Conservation (phyloP, 306 rosid species). For the Sesbania bispinosa region DNA sequence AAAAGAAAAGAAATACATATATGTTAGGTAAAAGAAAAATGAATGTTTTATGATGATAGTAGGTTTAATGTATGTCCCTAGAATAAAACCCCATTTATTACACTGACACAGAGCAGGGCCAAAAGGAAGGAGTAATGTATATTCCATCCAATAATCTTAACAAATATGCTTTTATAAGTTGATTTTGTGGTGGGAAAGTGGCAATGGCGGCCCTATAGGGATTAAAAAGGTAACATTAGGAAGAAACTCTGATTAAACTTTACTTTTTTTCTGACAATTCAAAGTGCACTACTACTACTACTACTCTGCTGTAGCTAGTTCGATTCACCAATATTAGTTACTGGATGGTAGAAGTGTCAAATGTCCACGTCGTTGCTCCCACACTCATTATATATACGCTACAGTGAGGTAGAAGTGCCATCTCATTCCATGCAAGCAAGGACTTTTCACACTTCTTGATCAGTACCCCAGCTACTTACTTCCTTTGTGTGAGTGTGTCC, state of each 20-base stretch:
- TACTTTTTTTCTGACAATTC: not conserved
- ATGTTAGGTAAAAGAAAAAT: too few species aligned
- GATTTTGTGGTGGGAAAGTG: slow-evolving; percentile 33
- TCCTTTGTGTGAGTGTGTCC: too few species aligned
- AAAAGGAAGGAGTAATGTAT: not conserved
- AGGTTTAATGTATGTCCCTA: slow-evolving; percentile 24
- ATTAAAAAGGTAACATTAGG: not conserved
- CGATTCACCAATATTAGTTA: too few species aligned
- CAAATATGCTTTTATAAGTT: slow-evolving; percentile 23
- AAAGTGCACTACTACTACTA: too few species aligned
- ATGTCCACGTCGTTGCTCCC: not conserved
- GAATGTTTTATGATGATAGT: not conserved
- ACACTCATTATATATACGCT: slow-evolving; percentile 5
- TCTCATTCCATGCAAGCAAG: too few species aligned
- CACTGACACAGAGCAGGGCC: slow-evolving; percentile 7
- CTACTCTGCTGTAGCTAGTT: too few species aligned
- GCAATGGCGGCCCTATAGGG: not conserved
- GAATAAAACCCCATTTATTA: slow-evolving; percentile 24
- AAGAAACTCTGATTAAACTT: not conserved
- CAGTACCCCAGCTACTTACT: too few species aligned
- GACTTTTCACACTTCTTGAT: too few species aligned
- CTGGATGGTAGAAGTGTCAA: too few species aligned
- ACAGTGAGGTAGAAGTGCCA: slow-evolving; percentile 1
- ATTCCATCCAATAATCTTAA: slow-evolving; percentile 18
- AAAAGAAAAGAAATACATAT: too few species aligned